Conservation (phyloP, 2,329 filamentous ascomycete genomes). For the Pestalotiopsis sp. region DNA sequence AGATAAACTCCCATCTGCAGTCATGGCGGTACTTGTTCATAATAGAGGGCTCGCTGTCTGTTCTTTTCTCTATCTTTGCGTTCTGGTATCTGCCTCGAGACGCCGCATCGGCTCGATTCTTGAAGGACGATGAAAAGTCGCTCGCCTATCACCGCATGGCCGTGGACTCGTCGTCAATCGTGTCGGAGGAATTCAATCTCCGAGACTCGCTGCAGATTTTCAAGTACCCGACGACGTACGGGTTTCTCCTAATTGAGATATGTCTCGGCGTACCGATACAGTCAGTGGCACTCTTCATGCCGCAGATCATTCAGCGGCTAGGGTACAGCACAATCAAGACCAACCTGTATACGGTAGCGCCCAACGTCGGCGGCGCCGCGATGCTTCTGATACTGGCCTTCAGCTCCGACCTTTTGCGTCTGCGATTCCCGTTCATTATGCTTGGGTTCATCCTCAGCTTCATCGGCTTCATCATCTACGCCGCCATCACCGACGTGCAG, state of each 20-base stretch:
- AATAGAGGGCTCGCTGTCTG: constrained; percentile 55
- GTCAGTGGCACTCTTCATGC: constrained; percentile 56
- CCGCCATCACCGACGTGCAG: constrained; percentile 66
- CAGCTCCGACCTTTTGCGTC: constrained; percentile 64
- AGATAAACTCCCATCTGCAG: constrained; percentile 41
- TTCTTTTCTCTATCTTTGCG: constrained; percentile 65
- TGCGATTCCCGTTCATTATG: constrained; percentile 75
- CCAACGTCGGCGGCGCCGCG: constrained; percentile 71
- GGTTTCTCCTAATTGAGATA: constrained; percentile 57
- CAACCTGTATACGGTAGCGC: constrained; percentile 81
- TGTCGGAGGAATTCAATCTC: constrained; percentile 55
- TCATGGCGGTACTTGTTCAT: constrained; percentile 54
- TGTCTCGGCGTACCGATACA: constrained; percentile 62
- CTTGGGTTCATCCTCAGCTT: constrained; percentile 76
- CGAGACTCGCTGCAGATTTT: constrained; percentile 56
- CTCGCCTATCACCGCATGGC: constrained; percentile 75
- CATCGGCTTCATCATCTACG: constrained; percentile 78
- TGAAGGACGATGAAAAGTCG: constrained; percentile 66
- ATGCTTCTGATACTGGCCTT: constrained; percentile 77
- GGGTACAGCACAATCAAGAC: constrained; percentile 58
- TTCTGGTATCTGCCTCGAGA: constrained; percentile 71
- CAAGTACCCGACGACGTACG: constrained; percentile 49
- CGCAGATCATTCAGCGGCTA: constrained; percentile 57
- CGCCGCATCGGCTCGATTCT: constrained; percentile 66
- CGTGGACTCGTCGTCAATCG: constrained; percentile 70